These are phyloP conservation scores for Cadophora sp. DNA, from an alignment of 2,329 filamentous ascomycete species.

Conservation along the genomic window DNA sequence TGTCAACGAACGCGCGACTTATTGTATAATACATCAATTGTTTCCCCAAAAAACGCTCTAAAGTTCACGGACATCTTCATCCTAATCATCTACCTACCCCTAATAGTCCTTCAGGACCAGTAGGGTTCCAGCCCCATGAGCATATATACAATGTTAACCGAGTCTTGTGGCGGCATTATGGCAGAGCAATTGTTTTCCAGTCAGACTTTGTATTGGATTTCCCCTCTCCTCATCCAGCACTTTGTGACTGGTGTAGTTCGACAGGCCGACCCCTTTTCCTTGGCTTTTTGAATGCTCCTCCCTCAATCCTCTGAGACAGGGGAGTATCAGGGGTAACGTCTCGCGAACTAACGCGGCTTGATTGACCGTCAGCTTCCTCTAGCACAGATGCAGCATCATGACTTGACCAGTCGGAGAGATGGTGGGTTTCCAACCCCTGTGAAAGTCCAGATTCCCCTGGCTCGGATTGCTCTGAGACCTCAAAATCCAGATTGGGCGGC, in stretches of 20 bases:
- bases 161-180: too few relatives aligned
- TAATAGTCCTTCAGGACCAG: too few relatives aligned
- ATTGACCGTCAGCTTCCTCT: conserved; percentile 29
- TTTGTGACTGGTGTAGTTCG: conserved; percentile 25
- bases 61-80: too few relatives aligned
- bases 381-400: conserved; percentile 23
- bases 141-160: too few relatives aligned
- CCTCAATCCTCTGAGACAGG: conserved; percentile 27
- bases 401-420: conserved; percentile 29
- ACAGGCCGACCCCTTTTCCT: conserved; percentile 30
- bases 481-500: conserved; percentile 40
- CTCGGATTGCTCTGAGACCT: conserved; percentile 31
- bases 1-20: too few relatives aligned
- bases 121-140: too few relatives aligned
- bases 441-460: conserved; percentile 29
- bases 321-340: conserved; percentile 31
- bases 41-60: too few relatives aligned
- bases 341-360: conserved; percentile 32
- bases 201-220: too few relatives aligned
- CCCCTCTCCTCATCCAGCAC: too few relatives aligned
- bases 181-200: too few relatives aligned
- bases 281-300: conserved; percentile 28
- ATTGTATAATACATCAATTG: too few relatives aligned
- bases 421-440: conserved; percentile 24
- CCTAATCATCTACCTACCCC: too few relatives aligned